A percentile compares a stretch with the other conserved stretches of the same genome.
Evolutionary conservation across 148 eudicot species (phyloP).

Genomic region (Cornus florida): DNA sequence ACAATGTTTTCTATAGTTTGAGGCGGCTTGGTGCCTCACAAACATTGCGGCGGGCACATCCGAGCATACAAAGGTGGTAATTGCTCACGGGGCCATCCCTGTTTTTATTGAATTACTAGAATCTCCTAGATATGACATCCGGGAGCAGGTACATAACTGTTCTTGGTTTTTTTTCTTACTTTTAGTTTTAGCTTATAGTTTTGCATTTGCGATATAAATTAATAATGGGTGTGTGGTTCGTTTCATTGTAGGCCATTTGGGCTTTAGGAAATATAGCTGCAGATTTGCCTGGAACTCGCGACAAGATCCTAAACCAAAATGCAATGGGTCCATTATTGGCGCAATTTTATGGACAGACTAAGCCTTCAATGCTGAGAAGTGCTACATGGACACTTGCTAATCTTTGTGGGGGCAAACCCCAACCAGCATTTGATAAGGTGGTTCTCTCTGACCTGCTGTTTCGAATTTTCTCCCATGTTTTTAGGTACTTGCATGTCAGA

Average conservation of each 20-base stretch:
- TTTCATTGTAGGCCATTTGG: slow-evolving; percentile 47
- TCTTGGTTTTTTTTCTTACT: background rate
- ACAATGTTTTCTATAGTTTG: slow-evolving; percentile 30
- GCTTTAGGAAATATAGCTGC: slow-evolving; percentile 62
- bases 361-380: slow-evolving; percentile 52
- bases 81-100: slow-evolving; percentile 50
- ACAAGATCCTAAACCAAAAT: slow-evolving; percentile 47
- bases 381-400: slow-evolving; percentile 66
- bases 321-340: slow-evolving; percentile 46
- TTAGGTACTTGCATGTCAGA: background rate
- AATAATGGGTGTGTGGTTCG: background rate
- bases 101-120: slow-evolving; percentile 41
- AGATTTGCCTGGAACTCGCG: slow-evolving; percentile 56
- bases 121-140: slow-evolving; percentile 41
- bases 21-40: no score
- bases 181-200: no score
- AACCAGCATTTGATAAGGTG: slow-evolving; percentile 50
- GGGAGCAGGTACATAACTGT: slow-evolving; percentile 43
- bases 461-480: background rate
- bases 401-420: slow-evolving; percentile 54
- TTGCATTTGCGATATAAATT: background rate
- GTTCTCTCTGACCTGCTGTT: background rate
- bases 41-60: slow-evolving; percentile 51
- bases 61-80: slow-evolving; percentile 47
- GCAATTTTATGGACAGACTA: slow-evolving; percentile 49